Base-by-base conservation (phyloP, 495 filamentous ascomycete genomes). In the Immersiella caudata region DNA sequence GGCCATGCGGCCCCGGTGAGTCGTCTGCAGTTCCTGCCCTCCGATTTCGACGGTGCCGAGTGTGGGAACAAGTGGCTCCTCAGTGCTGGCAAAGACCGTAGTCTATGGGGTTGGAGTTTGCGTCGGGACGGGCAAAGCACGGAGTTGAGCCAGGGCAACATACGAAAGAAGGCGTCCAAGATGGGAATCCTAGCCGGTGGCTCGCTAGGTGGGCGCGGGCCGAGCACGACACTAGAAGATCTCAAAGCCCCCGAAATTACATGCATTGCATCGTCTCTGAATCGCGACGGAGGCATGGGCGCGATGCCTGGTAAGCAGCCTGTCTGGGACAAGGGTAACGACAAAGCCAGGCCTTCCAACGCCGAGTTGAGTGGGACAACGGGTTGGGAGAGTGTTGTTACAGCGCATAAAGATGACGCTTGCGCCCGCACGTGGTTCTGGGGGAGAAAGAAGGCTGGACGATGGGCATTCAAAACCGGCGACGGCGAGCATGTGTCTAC, bases 351-450 rank as follows among this genome's bases (percentile, higher is more conserved):
- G 65, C 83, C 85, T 64, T 76, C 78, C n/a, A 80, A 85, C 60
- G 83, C 85, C 16, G 83, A 86, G 70, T 76, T 85, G 22, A 91
- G 87, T 59, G 87, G 85, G 51, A 86, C 86, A 72, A 95, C 93
- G 2, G 95, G 95, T 16, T 98, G 95, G 94, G 96, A 98, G 75
- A 97, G 93, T 73, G 87, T 99, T 18, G 85, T 99, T 0, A 99
- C 95, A 12, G 94, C 92, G n/a, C 95, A 99, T 77, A 86, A 87
- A 68, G 87, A 90, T 20, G 94, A 97, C 70, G 87, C 89, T 57
- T 91, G 84, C 71, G 95, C 92, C 46, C 85, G 95, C 50, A 97
- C 94, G 24, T 99, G 95, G 95, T 97, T 97, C 80, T 97, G 96
- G 92, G 94, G 94, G 18, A 88, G 92, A 68, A 97, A 94, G 73